phyloP scores from a whole-genome alignment of 108 stramenopile genomes.

The Epipyxis sp. region DNA sequence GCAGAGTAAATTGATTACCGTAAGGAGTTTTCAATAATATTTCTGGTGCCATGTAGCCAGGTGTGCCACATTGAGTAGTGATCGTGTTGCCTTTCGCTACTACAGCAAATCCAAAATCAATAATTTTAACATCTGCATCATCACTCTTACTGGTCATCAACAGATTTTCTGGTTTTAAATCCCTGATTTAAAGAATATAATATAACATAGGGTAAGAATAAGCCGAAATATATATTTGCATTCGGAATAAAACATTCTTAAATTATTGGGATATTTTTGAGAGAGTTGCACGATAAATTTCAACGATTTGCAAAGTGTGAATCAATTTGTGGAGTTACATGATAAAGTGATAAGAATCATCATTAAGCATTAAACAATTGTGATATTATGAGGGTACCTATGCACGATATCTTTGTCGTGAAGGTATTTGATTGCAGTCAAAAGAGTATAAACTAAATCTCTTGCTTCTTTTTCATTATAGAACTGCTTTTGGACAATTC shows the following conservation, averaged over 20 bases:
- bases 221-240: too few relatives aligned
- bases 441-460: background rate
- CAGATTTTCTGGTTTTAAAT: slow-evolving; percentile 20
- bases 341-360: too few relatives aligned
- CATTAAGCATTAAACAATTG: too few relatives aligned
- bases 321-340: too few relatives aligned
- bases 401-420: slow-evolving; percentile 29
- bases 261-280: too few relatives aligned
- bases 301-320: too few relatives aligned
- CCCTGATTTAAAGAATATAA: background rate
- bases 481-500: slow-evolving; percentile 17
- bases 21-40: slow-evolving; percentile 39
- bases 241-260: too few relatives aligned
- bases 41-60: slow-evolving; percentile 54
- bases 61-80: slow-evolving; percentile 3
- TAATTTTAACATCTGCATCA: background rate
- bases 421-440: slow-evolving; percentile 15
- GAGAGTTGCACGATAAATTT: too few relatives aligned
- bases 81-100: background rate
- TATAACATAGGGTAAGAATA: background rate
- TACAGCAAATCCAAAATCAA: slow-evolving; percentile 9
- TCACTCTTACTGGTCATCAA: slow-evolving; percentile 1
- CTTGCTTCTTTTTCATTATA: slow-evolving; percentile 35
- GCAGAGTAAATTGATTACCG: too few relatives aligned
- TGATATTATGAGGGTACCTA: too few relatives aligned